Percentiles rank a stretch among this genome's conserved stretches.
Evolutionary conservation across 2,329 filamentous ascomycete genomes (phyloP).

Genomic region (Nothophoma quercina): DNA sequence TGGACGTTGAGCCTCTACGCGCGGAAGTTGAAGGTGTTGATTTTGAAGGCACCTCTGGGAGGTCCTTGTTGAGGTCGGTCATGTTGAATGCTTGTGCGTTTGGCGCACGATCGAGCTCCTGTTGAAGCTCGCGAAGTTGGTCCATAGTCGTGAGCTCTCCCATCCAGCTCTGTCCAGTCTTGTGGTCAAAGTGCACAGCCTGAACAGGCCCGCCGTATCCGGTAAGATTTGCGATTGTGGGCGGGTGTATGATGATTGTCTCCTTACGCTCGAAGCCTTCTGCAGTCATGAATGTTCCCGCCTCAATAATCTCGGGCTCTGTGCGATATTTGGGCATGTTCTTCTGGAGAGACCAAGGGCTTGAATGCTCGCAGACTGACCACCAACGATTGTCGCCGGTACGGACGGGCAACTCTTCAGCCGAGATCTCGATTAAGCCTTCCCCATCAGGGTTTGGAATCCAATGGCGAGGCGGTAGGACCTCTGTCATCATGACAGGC

Average conservation of each 20-base stretch:
- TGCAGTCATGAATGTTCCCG: slow-evolving; percentile 47
- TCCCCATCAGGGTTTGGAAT: slow-evolving; percentile 47
- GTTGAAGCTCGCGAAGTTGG: slow-evolving; percentile 21
- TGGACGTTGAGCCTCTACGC: background rate
- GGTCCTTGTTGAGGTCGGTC: slow-evolving; percentile 17
- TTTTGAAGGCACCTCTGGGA: slow-evolving; percentile 20
- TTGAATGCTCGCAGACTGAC: slow-evolving; percentile 36
- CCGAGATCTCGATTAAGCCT: slow-evolving; percentile 56
- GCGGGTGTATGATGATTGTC: slow-evolving; percentile 56
- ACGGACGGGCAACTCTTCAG: slow-evolving; percentile 49
- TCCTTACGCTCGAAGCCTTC: slow-evolving; percentile 55
- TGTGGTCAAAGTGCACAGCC: slow-evolving; percentile 41
- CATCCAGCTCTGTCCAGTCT: slow-evolving; percentile 36
- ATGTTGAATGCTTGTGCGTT: slow-evolving; percentile 17
- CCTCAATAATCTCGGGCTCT: slow-evolving; percentile 51
- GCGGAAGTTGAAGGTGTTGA: slow-evolving; percentile 9
- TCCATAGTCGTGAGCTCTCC: slow-evolving; percentile 33
- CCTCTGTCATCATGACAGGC: slow-evolving; percentile 62
- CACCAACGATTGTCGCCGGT: slow-evolving; percentile 39
- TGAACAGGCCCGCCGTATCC: slow-evolving; percentile 36
- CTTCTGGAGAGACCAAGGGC: slow-evolving; percentile 9
- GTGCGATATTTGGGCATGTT: slow-evolving; percentile 23
- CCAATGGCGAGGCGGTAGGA: slow-evolving; percentile 63
- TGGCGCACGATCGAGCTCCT: slow-evolving; percentile 10
- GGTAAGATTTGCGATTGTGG: slow-evolving; percentile 48